A percentile compares a stretch with the other conserved stretches of the same genome.
Evolutionary conservation across 257 asterid genomes (phyloP).

Genomic region (Fraxinus quadrangulata): DNA sequence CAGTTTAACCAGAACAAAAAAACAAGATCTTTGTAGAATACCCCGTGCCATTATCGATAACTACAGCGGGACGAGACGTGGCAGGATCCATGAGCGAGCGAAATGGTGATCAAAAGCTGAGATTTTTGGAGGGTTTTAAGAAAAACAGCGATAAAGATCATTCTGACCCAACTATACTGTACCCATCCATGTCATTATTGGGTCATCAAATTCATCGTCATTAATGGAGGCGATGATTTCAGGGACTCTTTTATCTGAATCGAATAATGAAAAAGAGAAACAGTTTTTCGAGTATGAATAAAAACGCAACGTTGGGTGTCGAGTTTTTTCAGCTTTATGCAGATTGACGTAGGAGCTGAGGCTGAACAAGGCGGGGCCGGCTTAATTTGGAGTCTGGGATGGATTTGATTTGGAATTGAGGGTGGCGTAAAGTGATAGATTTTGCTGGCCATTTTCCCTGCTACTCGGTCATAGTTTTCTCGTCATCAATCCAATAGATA

Average conservation of each 20-base stretch:
- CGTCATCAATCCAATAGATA: neutral
- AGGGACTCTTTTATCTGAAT: constrained; percentile 12
- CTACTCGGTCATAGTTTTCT: neutral
- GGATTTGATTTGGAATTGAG: constrained; percentile 20
- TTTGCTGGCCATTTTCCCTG: neutral
- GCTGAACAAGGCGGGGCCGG: constrained; percentile 20
- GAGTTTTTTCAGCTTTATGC: neutral
- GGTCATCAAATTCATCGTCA: constrained; percentile 27
- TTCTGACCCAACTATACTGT: constrained; percentile 27
- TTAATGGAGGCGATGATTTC: constrained; percentile 15
- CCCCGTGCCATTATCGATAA: constrained; percentile 98
- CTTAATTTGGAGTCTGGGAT: constrained; percentile 22
- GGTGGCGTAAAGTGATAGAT: neutral
- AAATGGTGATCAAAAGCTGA: constrained; percentile 35
- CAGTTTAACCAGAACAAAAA: constrained; percentile 10
- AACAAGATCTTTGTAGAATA: constrained; percentile 19
- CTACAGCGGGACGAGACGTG: constrained; percentile 84
- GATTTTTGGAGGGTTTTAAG: constrained; percentile 52
- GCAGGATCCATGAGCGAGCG: constrained; percentile 68
- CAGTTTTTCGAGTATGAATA: neutral
- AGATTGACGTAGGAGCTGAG: constrained; percentile 15
- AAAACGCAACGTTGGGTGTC: neutral
- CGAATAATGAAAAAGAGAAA: constrained; percentile 2
- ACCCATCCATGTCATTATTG: constrained; percentile 40
- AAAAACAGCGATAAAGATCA: constrained; percentile 55